Conservation (phyloP, 768 basidiomycete species). For the Ramaria rubella region DNA sequence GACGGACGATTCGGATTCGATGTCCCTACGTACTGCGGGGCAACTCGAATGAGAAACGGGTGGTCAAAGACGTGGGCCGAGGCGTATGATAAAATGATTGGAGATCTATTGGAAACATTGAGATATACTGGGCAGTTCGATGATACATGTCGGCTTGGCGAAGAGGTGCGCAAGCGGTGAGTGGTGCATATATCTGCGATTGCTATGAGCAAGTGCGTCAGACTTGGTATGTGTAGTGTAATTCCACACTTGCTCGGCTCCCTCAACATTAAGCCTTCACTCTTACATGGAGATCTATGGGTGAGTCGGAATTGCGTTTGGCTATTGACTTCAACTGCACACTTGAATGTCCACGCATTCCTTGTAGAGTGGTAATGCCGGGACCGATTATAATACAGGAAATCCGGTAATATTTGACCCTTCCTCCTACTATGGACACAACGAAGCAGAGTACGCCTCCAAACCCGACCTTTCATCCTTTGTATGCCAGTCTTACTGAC, state of each 20-base stretch:
- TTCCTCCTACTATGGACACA: constrained; percentile 73
- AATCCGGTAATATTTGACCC: constrained; percentile 72
- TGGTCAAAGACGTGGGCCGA: constrained; percentile 68
- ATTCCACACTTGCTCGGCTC: constrained; percentile 61
- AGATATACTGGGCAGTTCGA: constrained; percentile 32
- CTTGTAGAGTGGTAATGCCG: constrained; percentile 78
- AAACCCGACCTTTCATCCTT: background rate
- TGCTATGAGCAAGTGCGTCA: background rate
- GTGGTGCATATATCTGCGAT: constrained; percentile 18
- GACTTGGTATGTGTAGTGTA: constrained; percentile 39
- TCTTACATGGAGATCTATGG: constrained; percentile 80
- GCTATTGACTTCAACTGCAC: background rate
- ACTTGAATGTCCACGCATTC: constrained; percentile 1
- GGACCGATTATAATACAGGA: constrained; percentile 45
- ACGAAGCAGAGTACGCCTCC: constrained; percentile 66
- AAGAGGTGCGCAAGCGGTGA: constrained; percentile 43
- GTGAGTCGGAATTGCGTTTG: constrained; percentile 31
- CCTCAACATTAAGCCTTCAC: constrained; percentile 54
- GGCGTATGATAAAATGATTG: constrained; percentile 58
- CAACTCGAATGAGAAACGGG: constrained; percentile 62
- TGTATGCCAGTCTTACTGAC: background rate
- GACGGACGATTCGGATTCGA: constrained; percentile 58
- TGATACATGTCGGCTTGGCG: constrained; percentile 45
- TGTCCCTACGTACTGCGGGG: constrained; percentile 72
- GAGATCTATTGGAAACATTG: constrained; percentile 47